Evolutionary conservation across 306 rosid species (phyloP), one percentile per base, ranked within the genome.

Genomic region (Dalbergia cultrata): DNA sequence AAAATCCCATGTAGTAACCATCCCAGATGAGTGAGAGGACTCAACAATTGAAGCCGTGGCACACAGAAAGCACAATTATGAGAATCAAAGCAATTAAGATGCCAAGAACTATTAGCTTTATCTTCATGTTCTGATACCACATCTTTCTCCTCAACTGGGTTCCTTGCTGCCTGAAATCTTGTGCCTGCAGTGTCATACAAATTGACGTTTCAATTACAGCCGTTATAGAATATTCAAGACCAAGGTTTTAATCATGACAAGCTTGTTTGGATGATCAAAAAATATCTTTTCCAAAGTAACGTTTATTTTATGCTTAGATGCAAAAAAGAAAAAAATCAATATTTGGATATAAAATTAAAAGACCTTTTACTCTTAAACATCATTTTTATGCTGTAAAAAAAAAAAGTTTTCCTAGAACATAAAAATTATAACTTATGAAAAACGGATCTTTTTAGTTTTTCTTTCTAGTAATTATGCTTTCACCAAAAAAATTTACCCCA

Each of bases 111-210:
- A 91, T 89, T 41, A 91, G 90, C 88, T 91, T 91, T 70, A 87
- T 80, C 89, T 89, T 91, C 95, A 91, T 91, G 85, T 91, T 91
- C 85, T 91, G 88, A 9, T 79, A 69, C 95, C 95, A 89, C 95
- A 91, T 89, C 90, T 89, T 89, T 81, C 95, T 87, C 86, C 86
- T 85, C 70, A 91, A 80, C 85, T 85, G 81, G 72, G 93, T 89
- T 83, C 95, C 95, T 41, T 91, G 95, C 86, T 84, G 88, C 85
- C 90, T 87, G 79, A 89, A 87, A 78, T 89, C 95, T 82, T 89
- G 95, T 70, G 95, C 95, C 95, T 91, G 81, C 67, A 81, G 75
- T 34, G 33, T 19, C 80, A 80, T n/a, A 41, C 34, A 16, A 76
- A 10, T 65, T 65, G 16, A 18, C 13, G 53, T 65, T 7, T 8